Conservation (phyloP, 768 basidiomycete species). For the Paxillus involutus region DNA sequence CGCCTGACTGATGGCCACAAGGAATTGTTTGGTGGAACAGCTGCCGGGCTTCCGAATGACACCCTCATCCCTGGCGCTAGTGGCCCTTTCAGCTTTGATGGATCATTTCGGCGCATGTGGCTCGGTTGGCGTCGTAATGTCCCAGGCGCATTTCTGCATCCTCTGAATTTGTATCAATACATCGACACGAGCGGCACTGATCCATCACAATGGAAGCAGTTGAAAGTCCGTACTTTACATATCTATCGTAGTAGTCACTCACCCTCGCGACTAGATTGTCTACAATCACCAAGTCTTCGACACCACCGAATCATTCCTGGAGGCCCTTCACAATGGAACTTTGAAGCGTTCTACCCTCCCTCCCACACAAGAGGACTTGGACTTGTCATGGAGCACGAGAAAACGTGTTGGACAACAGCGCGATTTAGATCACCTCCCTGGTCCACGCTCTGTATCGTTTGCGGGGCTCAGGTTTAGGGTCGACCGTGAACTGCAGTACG, state of each 20-base stretch:
- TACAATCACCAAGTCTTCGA: constrained; percentile 61
- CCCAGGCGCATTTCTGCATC: constrained; percentile 53
- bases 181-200: constrained; percentile 58
- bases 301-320: constrained; percentile 46
- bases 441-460: constrained; percentile 63
- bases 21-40: constrained; percentile 51
- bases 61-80: constrained; percentile 46
- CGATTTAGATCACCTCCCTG: constrained; percentile 64
- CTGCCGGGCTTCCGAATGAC: constrained; percentile 44
- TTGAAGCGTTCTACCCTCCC: constrained; percentile 39
- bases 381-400: constrained; percentile 48
- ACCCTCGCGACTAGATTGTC: constrained; percentile 38
- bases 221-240: constrained; percentile 38
- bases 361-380: constrained; percentile 28
- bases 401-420: constrained; percentile 39
- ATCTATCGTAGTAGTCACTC: background rate
- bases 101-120: constrained; percentile 57
- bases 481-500: constrained; percentile 47
- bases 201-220: constrained; percentile 46
- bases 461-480: constrained; percentile 59
- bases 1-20: constrained; percentile 13
- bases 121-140: constrained; percentile 47
- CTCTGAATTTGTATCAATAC: constrained; percentile 56
- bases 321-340: constrained; percentile 53
- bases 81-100: constrained; percentile 61